Evolutionary conservation across 805 yeast genomes (phyloP), one percentile per base, ranked within the genome.

Genomic region (Crinitomyces ghanaensis): DNA sequence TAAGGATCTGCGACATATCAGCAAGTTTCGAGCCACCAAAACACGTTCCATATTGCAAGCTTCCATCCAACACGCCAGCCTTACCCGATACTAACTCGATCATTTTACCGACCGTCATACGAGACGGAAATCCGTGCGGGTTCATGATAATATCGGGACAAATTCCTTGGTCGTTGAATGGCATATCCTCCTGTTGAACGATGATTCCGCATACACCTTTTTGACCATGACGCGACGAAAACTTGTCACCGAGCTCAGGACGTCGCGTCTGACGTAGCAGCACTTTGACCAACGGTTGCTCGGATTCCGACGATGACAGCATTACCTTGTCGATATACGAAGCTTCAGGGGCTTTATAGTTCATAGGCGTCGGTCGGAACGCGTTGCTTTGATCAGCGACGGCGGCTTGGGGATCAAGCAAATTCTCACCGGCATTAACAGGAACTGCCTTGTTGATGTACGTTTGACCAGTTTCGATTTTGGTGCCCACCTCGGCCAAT

Each of bases 41-140:
- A 63, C 97, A 91, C 1, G 98, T 91, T 50, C 98, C 98, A 49
- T 91, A 91, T 56, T 91, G 93, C 39, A 91, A 63, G 2, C 81
- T 53, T 3, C 98, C 98, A 48, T 83, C 80, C 46, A 91, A 60
- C 25, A 91, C 96, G 56, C 98, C 98, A 0, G 97, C 98, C 54
- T 91, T 91, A 46, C 98, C 98, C 20, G 95, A 80, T 16, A 91
- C 80, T 41, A 88, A 67, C 58, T 91, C 98, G 45, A 91, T 74
- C 97, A 91, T 88, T 60, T 91, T 91, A 39, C 98, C 98, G 13
- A 91, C 97, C 25, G 98, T 91, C 98, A 91, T 91, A 71, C 98
- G 93, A 22, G 97, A 88, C 42, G 98, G 98, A 77, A 88, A 91
- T 64, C 96, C 98, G 57, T 88, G 98, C 2, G 98, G 98, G 53